Base-by-base conservation (phyloP, 2,329 filamentous ascomycete species). In the Trichoderma sp. region DNA sequence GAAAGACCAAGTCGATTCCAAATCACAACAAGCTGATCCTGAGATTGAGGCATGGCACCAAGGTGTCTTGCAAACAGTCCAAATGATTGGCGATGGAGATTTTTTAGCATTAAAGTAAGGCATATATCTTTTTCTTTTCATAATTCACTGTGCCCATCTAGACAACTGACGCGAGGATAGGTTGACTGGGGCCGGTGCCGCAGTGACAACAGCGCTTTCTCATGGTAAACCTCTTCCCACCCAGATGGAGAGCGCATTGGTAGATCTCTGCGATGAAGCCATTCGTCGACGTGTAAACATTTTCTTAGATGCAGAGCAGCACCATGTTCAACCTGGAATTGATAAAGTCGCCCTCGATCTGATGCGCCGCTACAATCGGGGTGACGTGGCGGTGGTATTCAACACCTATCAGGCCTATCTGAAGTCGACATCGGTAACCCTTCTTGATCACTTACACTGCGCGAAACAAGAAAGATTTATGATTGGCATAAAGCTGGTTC, bases 381-480 rank as follows among this genome's bases (percentile, higher is more conserved):
- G 82, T 13, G 77, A 78, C 8, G 71, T 75, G 3, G 82, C 76
- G 9, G 75, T 80, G n/a, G 74, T 84, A 15, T 84, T 81, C 76
- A 88, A 84, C 75, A 88, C 87, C 1, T 88, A 89, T 78, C 88
- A 89, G 73, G 85, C 84, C 63, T 89, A 89, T 75, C 82, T 89
- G 20, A 86, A 86, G 76, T 79, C 79, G 65, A 86, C 84, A 1
- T 78, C 83, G 0, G 76, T 73, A 11, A 82, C 80, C 4, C 74
- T 89, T 3, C 79, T 81, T 0, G 74, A 78, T 30, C 85, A 89
- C 72, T 80, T 90, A 20, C 79, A 78, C 1, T 75, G 74, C 0
- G 87, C 88, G 0, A 74, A 79, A 7, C 78, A 84, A 3, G 82
- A 85, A 34, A 80, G 79, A 3, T 89, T 86, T 76, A 87, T 85